Evolutionary conservation across 257 asterid genomes (phyloP), one percentile per base, ranked within the genome.

Genomic region (Oldenlandia corymbosa): DNA sequence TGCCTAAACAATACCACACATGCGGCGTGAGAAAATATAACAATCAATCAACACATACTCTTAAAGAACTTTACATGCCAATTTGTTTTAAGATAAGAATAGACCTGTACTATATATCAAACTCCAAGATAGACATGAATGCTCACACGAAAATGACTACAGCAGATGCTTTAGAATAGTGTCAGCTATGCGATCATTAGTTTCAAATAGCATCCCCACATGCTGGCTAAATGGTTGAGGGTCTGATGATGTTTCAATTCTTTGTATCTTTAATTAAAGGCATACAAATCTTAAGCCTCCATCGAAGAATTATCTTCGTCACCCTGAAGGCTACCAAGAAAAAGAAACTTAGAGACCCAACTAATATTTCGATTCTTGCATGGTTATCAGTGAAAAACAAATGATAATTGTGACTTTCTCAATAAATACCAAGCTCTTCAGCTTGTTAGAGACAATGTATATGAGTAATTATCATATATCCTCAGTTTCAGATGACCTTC

Each of bases 131-230:
- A 68, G 76, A 64, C 75, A 42, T 37, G 68, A 60, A 75, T 52
- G 60, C 61, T 75, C 55, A 69, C 72, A 55, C 28, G 67, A 68
- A 55, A 71, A 55, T 65, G 49, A 71, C 55, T 62, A 45, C 16
- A 41, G 64, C 28, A 9, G 62, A 53, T 49, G 66, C 65, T 64
- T 58, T 56, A 74, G 76, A 78, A 78, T 56, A 27, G 58, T 58
- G 61, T 67, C 66, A 27, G 65, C 74, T 28, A 55, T 64, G 56
- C 34, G 67, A 79, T 79, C 48, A 71, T 75, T 70, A 71, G 31
- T 48, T 54, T 73, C 54, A 78, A 74, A 60, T 68, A 61, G 24
- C 56, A 37, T 59, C 50, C 41, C 36, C 28, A 32, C 55, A 23
- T 45, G 78, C 59, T 68, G 56, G 58, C 54, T 31, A 65, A 62